Conservation (phyloP, 139 green algal genomes). For the Volvox africanus region DNA sequence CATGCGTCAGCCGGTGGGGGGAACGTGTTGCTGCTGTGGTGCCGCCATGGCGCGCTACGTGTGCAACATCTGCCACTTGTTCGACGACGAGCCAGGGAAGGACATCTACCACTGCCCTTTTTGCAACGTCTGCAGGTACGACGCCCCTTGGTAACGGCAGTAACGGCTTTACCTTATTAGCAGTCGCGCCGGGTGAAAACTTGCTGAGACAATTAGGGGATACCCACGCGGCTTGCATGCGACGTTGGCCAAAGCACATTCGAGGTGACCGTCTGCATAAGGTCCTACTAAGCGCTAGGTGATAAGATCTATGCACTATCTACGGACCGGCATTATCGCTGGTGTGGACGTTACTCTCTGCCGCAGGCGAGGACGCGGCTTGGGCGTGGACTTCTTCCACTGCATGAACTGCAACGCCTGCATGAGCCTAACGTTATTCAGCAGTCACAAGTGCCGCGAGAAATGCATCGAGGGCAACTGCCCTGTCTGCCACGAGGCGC, state of each 20-base stretch:
- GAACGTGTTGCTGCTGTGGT: slow-evolving; percentile 61
- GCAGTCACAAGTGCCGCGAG: slow-evolving; percentile 92
- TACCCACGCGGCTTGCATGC: too few species aligned
- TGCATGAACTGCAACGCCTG: slow-evolving; percentile 99
- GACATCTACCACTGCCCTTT: slow-evolving; percentile 99
- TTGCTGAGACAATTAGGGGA: too few species aligned
- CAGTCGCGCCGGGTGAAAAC: too few species aligned
- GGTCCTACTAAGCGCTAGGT: too few species aligned
- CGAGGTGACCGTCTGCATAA: too few species aligned
- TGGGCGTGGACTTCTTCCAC: slow-evolving; percentile 96
- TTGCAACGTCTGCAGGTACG: slow-evolving; percentile 95
- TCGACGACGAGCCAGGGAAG: slow-evolving; percentile 84
- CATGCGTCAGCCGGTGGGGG: slow-evolving; percentile 78
- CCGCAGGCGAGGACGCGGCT: slow-evolving; percentile 62
- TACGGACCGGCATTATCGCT: too few species aligned
- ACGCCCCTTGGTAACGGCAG: neutral
- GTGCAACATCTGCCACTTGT: slow-evolving; percentile 97
- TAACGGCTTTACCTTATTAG: too few species aligned
- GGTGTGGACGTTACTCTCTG: too few species aligned
- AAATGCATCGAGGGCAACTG: slow-evolving; percentile 87
- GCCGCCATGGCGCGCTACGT: slow-evolving; percentile 91
- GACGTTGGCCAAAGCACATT: too few species aligned
- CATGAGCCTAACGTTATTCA: slow-evolving; percentile 93
- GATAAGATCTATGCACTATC: too few species aligned
- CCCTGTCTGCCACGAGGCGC: slow-evolving; percentile 95